Base-by-base conservation (phyloP, 192 early-diverging fungal genomes). In the Backusella australiensis region DNA sequence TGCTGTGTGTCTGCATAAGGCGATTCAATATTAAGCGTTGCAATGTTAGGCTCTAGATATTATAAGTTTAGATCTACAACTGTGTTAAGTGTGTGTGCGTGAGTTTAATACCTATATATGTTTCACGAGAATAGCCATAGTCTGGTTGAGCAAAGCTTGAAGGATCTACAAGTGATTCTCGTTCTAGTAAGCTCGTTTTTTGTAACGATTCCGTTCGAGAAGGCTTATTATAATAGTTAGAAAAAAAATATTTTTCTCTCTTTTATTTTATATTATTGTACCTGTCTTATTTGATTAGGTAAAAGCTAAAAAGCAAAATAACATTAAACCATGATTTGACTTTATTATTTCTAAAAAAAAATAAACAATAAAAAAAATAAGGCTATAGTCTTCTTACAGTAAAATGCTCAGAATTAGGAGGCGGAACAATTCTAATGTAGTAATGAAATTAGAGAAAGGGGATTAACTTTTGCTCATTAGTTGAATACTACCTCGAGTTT, bases 401-500 rank as follows among this genome's bases (percentile, higher is more conserved):
- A 35, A 34, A 52, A 11, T 38, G n/a, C 53, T 41, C 15, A 9
- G 53, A 39, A 35, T 63, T 63, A 41, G 76, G 70, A 59, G 71
- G 35, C 36, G 71, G 71, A 29, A 63, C n/a, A 5, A 77, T 44
- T 36, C 39, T 66, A 56, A 21, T 71, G 34, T 44, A 68, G n/a
- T 26, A 21, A 59, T 52, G 46, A 21, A n/a, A 21, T 35, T 42
- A 35, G 34, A 65, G 36, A 49, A 29, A 44, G 49, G 6, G 1
- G 29, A 23, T 44, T 71, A 66, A 12, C n/a, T 12, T 63, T 59
- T 63, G 4, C 4, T 63, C n/a, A 66, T 26, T 35, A 9, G 14
- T 21, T 29, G 34, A 21, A 21, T 66, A 44, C 3, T 72, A 78
- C 77, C 77, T 78, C 17, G 77, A 78, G 21, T 78, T 78, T 12